Percentiles rank a stretch among this genome's conserved stretches.
Evolutionary conservation across 2,329 filamentous ascomycete species (phyloP).

Genomic region (Zymoseptoria passerinii): DNA sequence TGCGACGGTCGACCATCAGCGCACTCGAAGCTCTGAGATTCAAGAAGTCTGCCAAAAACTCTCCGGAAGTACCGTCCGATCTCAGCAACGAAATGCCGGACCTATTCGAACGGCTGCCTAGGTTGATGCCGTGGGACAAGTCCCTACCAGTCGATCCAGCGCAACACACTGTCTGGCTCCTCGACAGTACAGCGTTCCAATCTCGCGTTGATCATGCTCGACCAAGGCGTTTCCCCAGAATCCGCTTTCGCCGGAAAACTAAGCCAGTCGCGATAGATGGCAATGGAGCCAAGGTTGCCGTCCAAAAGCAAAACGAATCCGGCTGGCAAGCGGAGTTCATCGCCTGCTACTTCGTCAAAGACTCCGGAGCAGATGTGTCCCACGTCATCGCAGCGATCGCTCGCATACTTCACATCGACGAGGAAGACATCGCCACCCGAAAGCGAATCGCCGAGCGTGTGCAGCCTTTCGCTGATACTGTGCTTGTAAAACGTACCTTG

Average conservation of each 20-base stretch:
- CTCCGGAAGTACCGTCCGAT: slow-evolving; percentile 27
- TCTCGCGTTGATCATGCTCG: slow-evolving; percentile 23
- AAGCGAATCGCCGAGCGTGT: slow-evolving; percentile 60
- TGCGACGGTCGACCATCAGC: slow-evolving; percentile 22
- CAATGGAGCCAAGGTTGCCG: slow-evolving; percentile 9
- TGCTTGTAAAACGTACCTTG: slow-evolving; percentile 62
- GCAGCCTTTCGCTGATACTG: slow-evolving; percentile 67
- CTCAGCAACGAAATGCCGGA: slow-evolving; percentile 27
- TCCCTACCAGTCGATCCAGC: slow-evolving; percentile 44
- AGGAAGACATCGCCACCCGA: slow-evolving; percentile 43
- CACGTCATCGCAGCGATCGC: slow-evolving; percentile 63
- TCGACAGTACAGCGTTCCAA: slow-evolving; percentile 81
- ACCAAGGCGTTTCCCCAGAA: slow-evolving; percentile 14
- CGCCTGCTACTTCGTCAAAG: slow-evolving; percentile 68
- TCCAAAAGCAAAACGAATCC: slow-evolving; percentile 19
- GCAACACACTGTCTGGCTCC: slow-evolving; percentile 73
- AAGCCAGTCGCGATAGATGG: slow-evolving; percentile 26
- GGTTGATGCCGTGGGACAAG: slow-evolving; percentile 41
- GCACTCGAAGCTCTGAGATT: slow-evolving; percentile 20
- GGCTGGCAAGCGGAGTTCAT: slow-evolving; percentile 77
- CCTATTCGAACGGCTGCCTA: slow-evolving; percentile 38
- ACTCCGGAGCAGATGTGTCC: slow-evolving; percentile 58
- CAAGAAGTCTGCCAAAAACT: slow-evolving; percentile 23
- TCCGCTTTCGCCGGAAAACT: slow-evolving; percentile 13
- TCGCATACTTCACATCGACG: slow-evolving; percentile 56